These are phyloP conservation scores for Schizonepeta tenuifolia DNA, from an alignment of 257 asterid species.

Conservation along the genomic window DNA sequence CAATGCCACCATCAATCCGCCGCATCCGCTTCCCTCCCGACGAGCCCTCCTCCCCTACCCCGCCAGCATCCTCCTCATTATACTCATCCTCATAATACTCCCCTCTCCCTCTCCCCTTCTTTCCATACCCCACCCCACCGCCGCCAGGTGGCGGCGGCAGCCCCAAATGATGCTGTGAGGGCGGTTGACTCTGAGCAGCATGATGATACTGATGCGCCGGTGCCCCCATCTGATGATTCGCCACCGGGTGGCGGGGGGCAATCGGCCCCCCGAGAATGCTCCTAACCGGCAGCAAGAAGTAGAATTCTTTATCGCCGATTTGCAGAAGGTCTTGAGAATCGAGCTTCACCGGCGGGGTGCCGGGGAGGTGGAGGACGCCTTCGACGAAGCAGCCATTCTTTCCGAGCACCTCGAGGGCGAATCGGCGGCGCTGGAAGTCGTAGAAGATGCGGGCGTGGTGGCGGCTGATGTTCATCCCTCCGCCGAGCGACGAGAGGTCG, in stretches of 20 bases:
- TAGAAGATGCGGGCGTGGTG: constrained; percentile 98
- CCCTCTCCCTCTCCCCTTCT: constrained; percentile 67
- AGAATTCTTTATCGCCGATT: constrained; percentile 94
- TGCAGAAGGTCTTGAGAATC: constrained; percentile 95
- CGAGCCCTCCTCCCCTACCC: constrained; percentile 55
- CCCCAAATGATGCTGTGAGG: constrained; percentile 34
- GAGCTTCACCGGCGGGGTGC: constrained; percentile 79
- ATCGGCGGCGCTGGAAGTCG: constrained; percentile 97
- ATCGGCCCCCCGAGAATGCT: constrained; percentile 87
- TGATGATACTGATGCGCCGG: constrained; percentile 40
- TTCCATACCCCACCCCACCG: constrained; percentile 58
- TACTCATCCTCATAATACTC: constrained; percentile 66
- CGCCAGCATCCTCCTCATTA: constrained; percentile 55
- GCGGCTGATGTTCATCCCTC: constrained; percentile 99
- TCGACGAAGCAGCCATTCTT: constrained; percentile 96
- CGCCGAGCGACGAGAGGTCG: constrained; percentile 95
- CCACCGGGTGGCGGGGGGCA: constrained; percentile 70
- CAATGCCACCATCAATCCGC: constrained; percentile 59
- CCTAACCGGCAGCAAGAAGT: constrained; percentile 79
- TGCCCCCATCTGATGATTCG: constrained; percentile 41
- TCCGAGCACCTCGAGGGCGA: constrained; percentile 94
- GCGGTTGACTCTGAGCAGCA: constrained; percentile 37
- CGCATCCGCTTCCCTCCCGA: constrained; percentile 55
- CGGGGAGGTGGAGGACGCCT: constrained; percentile 92
- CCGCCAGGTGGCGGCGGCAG: constrained; percentile 49